Base-by-base conservation (phyloP, 1,284 basidiomycete genomes). In the Takashimella tepidaria region DNA sequence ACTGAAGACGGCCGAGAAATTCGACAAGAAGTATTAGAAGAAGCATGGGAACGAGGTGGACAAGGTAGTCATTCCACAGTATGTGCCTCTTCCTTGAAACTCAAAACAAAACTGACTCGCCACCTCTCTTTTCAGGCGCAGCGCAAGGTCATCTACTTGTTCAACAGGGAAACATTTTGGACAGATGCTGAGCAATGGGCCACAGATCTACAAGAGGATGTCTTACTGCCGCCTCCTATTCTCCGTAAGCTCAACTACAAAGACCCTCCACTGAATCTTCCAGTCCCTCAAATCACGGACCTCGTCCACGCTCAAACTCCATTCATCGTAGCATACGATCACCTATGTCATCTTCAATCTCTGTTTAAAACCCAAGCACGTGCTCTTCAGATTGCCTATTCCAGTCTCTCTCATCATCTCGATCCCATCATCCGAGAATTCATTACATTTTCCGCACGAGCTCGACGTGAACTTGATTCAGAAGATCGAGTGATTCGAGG, bases 141-240 rank as follows among this genome's bases (percentile, higher is more conserved):
- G 21, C 49, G 52, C 12, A 49, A 58, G 31, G 55, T 55, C 1
- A 47, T 73, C 22, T 73, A 70, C 47, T 54, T 72, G 26, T 74
- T 66, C 63, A 70, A 74, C 44, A 53, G 70, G 42, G 70, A 70
- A 50, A 71, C 69, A 1, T 74, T 74, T 61, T 74, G 65, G 57
- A 60, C 61, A 21, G 70, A 73, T 12, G 59, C 70, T 1, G 70
- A 73, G 27, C 54, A 59, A 24, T 70, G 67, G 66, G 69, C 67
- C 1, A 53, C 47, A 5, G 60, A 67, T 42, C 60, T 67, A 26
- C 58, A 67, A 45, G 72, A 74, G 50, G 68, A 68, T 11, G 50
- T 73, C 0, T 53, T 63, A 24, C 55, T 70, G 8, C 72, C 70
- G 1, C 69, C 67, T 10, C 62, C 60, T 13, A 31, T 73, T 13